A percentile compares a stretch with the other conserved stretches of the same genome.
These are phyloP conservation scores for Monilinia fructicola DNA, from an alignment of 2,329 filamentous ascomycete genomes.

Conservation along the genomic window DNA sequence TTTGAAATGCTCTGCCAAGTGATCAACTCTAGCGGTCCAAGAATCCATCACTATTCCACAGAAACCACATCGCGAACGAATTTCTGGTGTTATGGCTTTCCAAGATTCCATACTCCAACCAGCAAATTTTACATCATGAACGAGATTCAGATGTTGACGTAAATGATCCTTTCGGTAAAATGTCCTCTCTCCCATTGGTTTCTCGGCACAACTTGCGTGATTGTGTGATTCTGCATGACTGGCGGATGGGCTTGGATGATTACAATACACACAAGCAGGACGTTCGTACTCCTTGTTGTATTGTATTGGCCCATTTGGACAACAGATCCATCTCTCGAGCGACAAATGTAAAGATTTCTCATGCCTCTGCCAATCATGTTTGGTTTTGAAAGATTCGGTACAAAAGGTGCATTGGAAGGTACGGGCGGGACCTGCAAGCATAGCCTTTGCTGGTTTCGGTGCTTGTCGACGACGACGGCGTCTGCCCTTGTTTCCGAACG, in stretches of 20 bases:
- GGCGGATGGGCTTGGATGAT: slow-evolving; percentile 53
- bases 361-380: slow-evolving; percentile 69
- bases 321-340: slow-evolving; percentile 65
- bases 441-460: slow-evolving; percentile 47
- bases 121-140: slow-evolving; percentile 59
- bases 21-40: slow-evolving; percentile 61
- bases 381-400: slow-evolving; percentile 65
- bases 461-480: slow-evolving; percentile 38
- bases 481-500: slow-evolving; percentile 36
- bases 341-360: slow-evolving; percentile 67
- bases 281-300: slow-evolving; percentile 60
- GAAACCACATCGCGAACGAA: slow-evolving; percentile 65
- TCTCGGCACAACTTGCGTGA: slow-evolving; percentile 65
- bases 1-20: slow-evolving; percentile 68
- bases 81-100: slow-evolving; percentile 60
- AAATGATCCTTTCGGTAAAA: slow-evolving; percentile 68
- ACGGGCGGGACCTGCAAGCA: slow-evolving; percentile 45
- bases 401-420: slow-evolving; percentile 65
- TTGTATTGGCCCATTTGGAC: slow-evolving; percentile 55
- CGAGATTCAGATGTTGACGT: slow-evolving; percentile 63
- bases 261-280: slow-evolving; percentile 59
- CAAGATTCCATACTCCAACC: slow-evolving; percentile 65
- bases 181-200: slow-evolving; percentile 58
- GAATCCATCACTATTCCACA: slow-evolving; percentile 61
- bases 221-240: slow-evolving; percentile 60